phyloP scores from a whole-genome alignment of 2,329 filamentous ascomycete species.

The Diaporthe sp. region DNA sequence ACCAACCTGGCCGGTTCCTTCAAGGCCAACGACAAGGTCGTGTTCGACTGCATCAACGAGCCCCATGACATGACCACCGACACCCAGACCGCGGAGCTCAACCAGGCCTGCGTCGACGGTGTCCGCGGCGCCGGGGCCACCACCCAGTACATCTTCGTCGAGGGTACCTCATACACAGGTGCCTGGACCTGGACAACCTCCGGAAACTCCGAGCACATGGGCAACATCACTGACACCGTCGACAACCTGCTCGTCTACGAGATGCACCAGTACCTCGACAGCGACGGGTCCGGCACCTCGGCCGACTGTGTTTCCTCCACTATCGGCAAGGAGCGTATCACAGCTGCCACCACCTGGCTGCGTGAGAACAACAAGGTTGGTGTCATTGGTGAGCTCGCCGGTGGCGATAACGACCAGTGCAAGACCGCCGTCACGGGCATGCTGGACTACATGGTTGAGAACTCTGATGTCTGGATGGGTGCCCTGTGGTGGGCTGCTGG shows the following conservation, averaged over 20 bases:
- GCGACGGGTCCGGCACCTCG: slow-evolving; percentile 64
- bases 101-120: slow-evolving; percentile 73
- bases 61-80: slow-evolving; percentile 72
- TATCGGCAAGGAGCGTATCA: slow-evolving; percentile 63
- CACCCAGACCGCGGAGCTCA: slow-evolving; percentile 68
- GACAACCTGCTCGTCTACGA: slow-evolving; percentile 65
- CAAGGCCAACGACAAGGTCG: slow-evolving; percentile 65
- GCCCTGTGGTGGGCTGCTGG: slow-evolving; percentile 70
- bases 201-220: slow-evolving; percentile 55
- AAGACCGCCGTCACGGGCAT: slow-evolving; percentile 63
- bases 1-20: slow-evolving; percentile 66
- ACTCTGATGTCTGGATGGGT: slow-evolving; percentile 69
- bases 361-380: slow-evolving; percentile 66
- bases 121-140: slow-evolving; percentile 72
- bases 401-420: slow-evolving; percentile 64
- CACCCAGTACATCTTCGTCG: slow-evolving; percentile 66
- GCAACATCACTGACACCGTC: slow-evolving; percentile 60
- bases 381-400: slow-evolving; percentile 70
- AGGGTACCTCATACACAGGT: slow-evolving; percentile 67
- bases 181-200: slow-evolving; percentile 61
- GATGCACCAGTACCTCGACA: slow-evolving; percentile 73
- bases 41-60: slow-evolving; percentile 78
- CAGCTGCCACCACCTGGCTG: slow-evolving; percentile 66
- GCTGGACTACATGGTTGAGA: slow-evolving; percentile 65
- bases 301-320: slow-evolving; percentile 60